Conservation (phyloP, 768 basidiomycete species). For the Lepiota brunneoincarnata region DNA sequence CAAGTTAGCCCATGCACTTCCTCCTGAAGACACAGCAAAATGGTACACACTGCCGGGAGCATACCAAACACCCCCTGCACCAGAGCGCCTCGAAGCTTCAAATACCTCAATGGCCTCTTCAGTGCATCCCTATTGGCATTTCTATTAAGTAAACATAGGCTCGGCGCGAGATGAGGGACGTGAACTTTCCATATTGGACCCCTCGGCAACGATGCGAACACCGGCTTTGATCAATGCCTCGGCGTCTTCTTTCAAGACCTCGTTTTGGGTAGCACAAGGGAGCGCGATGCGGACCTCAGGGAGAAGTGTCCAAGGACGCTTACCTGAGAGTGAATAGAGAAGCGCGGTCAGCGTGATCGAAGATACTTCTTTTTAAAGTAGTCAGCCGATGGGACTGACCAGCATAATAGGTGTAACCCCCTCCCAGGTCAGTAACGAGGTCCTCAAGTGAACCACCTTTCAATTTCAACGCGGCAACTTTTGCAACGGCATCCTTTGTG, state of each 20-base stretch:
- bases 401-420: conserved; percentile 48
- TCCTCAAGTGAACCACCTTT: conserved; percentile 46
- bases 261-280: conserved; percentile 73
- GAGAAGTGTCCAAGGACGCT: conserved; percentile 68
- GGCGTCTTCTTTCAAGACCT: conserved; percentile 67
- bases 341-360: background rate
- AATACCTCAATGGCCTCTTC: conserved; percentile 71
- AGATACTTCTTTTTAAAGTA: background rate
- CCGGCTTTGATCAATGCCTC: conserved; percentile 68
- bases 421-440: conserved; percentile 23
- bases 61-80: conserved; percentile 57
- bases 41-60: conserved; percentile 63
- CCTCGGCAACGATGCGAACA: conserved; percentile 69
- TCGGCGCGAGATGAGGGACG: background rate
- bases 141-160: background rate
- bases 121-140: conserved; percentile 50
- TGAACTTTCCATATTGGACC: conserved; percentile 59
- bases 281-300: conserved; percentile 62
- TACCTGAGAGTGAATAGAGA: conserved; percentile 26
- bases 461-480: conserved; percentile 52
- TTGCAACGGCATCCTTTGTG: conserved; percentile 51
- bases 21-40: background rate
- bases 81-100: conserved; percentile 55
- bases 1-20: background rate
- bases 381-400: conserved; percentile 24